Conservation (phyloP, 148 eudicot genomes). For the Chenopodium berlandieri region DNA sequence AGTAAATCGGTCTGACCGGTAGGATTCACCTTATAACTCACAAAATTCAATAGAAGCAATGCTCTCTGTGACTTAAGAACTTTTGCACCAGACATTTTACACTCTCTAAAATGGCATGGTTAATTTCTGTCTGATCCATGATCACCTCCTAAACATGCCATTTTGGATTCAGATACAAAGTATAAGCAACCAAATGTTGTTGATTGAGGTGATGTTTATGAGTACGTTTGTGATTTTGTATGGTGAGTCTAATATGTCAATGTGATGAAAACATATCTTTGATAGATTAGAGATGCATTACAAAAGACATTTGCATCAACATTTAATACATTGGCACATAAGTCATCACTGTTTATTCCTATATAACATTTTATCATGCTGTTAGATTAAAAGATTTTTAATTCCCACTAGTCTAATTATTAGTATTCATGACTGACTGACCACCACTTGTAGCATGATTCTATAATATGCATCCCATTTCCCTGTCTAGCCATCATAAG, state of each 20-base stretch:
- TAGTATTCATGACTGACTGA: too few relatives aligned
- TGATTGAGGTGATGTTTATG: neutral
- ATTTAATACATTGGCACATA: too few relatives aligned
- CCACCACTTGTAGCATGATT: neutral
- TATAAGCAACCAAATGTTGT: neutral
- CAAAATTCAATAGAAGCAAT: too few relatives aligned
- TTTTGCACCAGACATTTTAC: too few relatives aligned
- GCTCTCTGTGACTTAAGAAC: too few relatives aligned
- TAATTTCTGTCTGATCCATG: neutral
- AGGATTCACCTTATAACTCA: too few relatives aligned
- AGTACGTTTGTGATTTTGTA: neutral
- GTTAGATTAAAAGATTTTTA: too few relatives aligned
- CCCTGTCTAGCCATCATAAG: neutral
- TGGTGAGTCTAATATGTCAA: neutral
- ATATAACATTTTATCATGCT: neutral
- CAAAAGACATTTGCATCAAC: neutral
- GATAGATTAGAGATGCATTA: neutral
- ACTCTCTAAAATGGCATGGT: neutral
- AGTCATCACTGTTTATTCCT: too few relatives aligned
- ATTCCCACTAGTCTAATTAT: neutral
- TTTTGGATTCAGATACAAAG: neutral
- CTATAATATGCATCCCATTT: neutral
- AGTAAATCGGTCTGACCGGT: too few relatives aligned
- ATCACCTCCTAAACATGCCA: neutral
- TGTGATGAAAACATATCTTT: too few relatives aligned